phyloP scores from a whole-genome alignment of 257 asterid genomes.

The Jasminum sambac region DNA sequence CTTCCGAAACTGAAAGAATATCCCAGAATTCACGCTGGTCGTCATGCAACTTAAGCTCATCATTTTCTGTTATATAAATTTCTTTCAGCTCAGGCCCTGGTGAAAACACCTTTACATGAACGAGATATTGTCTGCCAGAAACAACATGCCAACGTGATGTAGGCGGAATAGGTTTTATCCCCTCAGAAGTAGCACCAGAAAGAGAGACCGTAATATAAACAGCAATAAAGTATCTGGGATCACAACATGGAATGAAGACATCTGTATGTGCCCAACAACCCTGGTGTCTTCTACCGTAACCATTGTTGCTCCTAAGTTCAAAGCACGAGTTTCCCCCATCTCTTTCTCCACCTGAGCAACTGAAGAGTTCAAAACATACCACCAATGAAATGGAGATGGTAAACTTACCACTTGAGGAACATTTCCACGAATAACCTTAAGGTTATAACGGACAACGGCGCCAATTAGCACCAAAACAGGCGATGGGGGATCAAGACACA shows the following conservation, averaged over 20 bases:
- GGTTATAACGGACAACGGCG: slow-evolving; percentile 64
- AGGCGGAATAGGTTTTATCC: slow-evolving; percentile 48
- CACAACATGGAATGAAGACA: slow-evolving; percentile 80
- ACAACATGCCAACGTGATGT: slow-evolving; percentile 79
- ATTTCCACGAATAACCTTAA: slow-evolving; percentile 73
- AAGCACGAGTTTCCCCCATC: slow-evolving; percentile 61
- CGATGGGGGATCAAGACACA: slow-evolving; percentile 89
- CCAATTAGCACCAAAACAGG: slow-evolving; percentile 82
- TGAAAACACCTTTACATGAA: slow-evolving; percentile 68
- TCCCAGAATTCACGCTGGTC: slow-evolving; percentile 61
- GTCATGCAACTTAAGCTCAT: slow-evolving; percentile 59
- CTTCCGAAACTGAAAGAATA: slow-evolving; percentile 59
- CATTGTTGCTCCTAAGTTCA: slow-evolving; percentile 64
- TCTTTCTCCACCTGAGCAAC: slow-evolving; percentile 68
- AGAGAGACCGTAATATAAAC: slow-evolving; percentile 53
- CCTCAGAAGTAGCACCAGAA: slow-evolving; percentile 54
- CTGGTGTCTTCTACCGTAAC: slow-evolving; percentile 80
- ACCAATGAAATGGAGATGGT: slow-evolving; percentile 77
- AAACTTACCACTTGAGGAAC: slow-evolving; percentile 60
- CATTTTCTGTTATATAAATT: slow-evolving; percentile 70
- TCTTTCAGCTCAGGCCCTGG: slow-evolving; percentile 64
- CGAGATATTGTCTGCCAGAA: slow-evolving; percentile 65
- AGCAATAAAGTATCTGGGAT: slow-evolving; percentile 69
- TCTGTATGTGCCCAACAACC: slow-evolving; percentile 79
- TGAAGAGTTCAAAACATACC: slow-evolving; percentile 75